Evolutionary conservation across 75 land plant species (phyloP), one percentile per base, ranked within the genome.

Genomic region (Selaginella tamariscina): DNA sequence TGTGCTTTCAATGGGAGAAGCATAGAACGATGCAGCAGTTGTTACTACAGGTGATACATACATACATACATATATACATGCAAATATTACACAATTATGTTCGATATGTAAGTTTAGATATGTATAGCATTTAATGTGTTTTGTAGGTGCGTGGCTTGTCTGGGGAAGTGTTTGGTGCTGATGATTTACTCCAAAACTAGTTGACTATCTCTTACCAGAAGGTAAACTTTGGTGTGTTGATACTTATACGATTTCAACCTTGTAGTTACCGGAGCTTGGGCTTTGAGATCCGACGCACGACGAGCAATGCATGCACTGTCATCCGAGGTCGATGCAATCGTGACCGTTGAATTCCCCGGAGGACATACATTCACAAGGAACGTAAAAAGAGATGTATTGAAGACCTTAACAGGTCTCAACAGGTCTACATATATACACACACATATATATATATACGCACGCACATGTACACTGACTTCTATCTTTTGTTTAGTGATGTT

Each of bases 1-100:
- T n/a, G 78, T 84, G 5, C 84, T 87, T 56, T 84, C 84, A 26
- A 78, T 84, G 87, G 87, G 87, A 32, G 91, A 83, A n/a, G 88
- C 85, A 1, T 85, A 73, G 54, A 78, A 80, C 66, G 91, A 87
- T 69, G 85, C 79, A 15, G 83, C 83, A 8, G 59, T 87, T 0
- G 64, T 80, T 5, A 82, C 88, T 32, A 87, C 88, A 13, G 88
- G 77, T n/a, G 91, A 88, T n/a, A n/a, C n/a, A n/a, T n/a, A n/a
- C n/a, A n/a, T n/a, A n/a, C n/a, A n/a, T n/a, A n/a, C n/a, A n/a
- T n/a, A n/a, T n/a, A n/a, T n/a, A n/a, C n/a, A n/a, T n/a, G n/a
- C n/a, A n/a, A n/a, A n/a, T n/a, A n/a, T n/a, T n/a, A n/a, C n/a
- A n/a, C n/a, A n/a, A n/a, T n/a, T n/a, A n/a, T n/a, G n/a, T n/a